These are phyloP conservation scores for Colletotrichum sp. DNA, from an alignment of 2,329 filamentous ascomycete species.

Conservation along the genomic window DNA sequence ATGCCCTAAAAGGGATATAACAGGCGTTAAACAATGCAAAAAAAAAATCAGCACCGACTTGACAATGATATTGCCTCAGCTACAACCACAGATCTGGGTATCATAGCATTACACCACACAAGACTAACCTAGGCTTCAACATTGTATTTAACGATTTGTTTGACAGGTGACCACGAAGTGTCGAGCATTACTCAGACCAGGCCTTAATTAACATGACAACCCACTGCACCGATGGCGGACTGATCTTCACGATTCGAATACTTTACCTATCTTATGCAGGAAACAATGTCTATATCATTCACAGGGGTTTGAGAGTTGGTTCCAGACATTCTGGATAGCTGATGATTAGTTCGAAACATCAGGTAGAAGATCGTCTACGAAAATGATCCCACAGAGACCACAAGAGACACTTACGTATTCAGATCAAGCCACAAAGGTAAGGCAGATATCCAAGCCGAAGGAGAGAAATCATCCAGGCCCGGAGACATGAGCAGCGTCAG, in stretches of 20 bases:
- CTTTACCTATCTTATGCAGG: fast-evolving
- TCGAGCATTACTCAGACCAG: not conserved
- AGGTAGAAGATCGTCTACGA: not conserved
- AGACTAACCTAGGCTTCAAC: fast-evolving
- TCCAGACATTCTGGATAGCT: fast-evolving
- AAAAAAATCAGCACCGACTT: not conserved
- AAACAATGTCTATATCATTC: not conserved
- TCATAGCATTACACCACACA: fast-evolving
- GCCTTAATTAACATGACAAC: fast-evolving
- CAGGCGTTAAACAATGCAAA: too few species aligned
- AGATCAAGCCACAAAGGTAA: not conserved
- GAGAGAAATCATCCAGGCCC: not conserved
- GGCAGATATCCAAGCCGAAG: fast-evolving
- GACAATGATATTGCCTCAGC: not conserved
- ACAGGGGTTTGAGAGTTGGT: fast-evolving
- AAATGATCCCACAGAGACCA: not conserved
- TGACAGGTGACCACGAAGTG: fast-evolving
- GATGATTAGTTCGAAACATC: not conserved
- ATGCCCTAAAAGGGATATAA: too few species aligned
- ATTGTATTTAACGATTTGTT: fast-evolving
- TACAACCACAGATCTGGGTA: not conserved
- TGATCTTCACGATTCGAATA: not conserved
- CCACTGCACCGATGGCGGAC: not conserved
- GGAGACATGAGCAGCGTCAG: fast-evolving
- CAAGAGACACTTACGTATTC: fast-evolving